These are phyloP conservation scores for Tremellales sp. DNA, from an alignment of 1,284 basidiomycete species.

Conservation along the genomic window DNA sequence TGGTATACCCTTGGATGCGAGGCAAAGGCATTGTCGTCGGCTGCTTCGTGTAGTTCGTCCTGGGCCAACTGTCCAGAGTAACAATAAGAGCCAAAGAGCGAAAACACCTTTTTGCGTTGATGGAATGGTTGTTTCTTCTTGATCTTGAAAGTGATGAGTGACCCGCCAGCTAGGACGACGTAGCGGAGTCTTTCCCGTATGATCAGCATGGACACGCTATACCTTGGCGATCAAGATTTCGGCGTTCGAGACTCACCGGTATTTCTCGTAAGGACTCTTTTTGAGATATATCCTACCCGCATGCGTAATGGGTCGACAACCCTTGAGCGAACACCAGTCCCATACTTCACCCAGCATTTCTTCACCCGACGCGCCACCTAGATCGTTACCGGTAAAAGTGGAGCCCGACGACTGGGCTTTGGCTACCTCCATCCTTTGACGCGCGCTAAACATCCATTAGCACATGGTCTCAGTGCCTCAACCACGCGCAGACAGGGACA, in stretches of 20 bases:
- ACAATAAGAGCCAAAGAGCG: slow-evolving; percentile 45
- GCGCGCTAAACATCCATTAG: slow-evolving; percentile 24
- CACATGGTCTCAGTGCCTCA: not conserved
- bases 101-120: slow-evolving; percentile 26
- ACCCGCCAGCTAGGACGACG: slow-evolving; percentile 35
- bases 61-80: slow-evolving; percentile 44
- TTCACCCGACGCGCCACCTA: no score
- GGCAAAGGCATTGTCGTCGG: slow-evolving; percentile 19
- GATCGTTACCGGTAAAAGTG: slow-evolving; percentile 16
- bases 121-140: slow-evolving; percentile 25
- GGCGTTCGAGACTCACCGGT: slow-evolving; percentile 28
- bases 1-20: slow-evolving; percentile 38
- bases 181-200: slow-evolving; percentile 22
- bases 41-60: slow-evolving; percentile 31
- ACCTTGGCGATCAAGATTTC: not conserved
- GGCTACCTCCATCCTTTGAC: slow-evolving; percentile 41
- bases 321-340: slow-evolving; percentile 46
- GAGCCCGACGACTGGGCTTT: slow-evolving; percentile 16
- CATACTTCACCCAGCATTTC: slow-evolving; percentile 31
- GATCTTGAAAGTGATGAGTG: slow-evolving; percentile 37
- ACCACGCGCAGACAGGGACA: slow-evolving; percentile 6
- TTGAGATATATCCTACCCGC: slow-evolving; percentile 40
- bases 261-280: slow-evolving; percentile 31
- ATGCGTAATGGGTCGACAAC: slow-evolving; percentile 37
- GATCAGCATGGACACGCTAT: not conserved